Percentiles rank a stretch among this genome's conserved stretches.
Conservation (phyloP, 768 basidiomycete genomes). For the Tulasnella sp. region DNA sequence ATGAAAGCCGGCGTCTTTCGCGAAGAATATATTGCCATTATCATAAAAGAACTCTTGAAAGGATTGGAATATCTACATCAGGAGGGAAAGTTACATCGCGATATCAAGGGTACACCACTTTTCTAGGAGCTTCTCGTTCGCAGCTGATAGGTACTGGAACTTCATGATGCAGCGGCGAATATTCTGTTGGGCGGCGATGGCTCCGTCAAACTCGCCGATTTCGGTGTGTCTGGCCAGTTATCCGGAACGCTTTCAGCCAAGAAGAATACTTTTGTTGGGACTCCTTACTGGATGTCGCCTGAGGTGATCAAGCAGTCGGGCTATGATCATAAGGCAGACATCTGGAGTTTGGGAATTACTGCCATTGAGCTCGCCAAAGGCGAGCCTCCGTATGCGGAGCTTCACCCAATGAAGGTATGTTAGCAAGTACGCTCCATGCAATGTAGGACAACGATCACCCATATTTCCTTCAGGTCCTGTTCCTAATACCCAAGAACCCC, state of each 20-base stretch:
- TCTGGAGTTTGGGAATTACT: slow-evolving; percentile 96
- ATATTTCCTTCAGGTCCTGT: slow-evolving; percentile 63
- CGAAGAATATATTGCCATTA: slow-evolving; percentile 98
- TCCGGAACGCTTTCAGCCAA: slow-evolving; percentile 85
- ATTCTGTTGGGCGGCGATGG: slow-evolving; percentile 79
- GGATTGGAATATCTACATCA: slow-evolving; percentile 93
- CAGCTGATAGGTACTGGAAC: neutral
- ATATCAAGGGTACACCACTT: slow-evolving; percentile 75
- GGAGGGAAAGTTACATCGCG: slow-evolving; percentile 96
- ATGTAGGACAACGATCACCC: no score
- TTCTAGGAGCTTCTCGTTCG: neutral
- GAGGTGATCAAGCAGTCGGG: slow-evolving; percentile 99
- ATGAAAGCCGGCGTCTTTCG: slow-evolving; percentile 98
- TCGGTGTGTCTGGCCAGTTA: slow-evolving; percentile 95
- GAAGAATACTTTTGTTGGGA: slow-evolving; percentile 97
- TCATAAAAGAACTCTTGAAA: slow-evolving; percentile 79
- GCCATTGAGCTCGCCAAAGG: slow-evolving; percentile 96
- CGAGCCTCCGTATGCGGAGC: slow-evolving; percentile 94
- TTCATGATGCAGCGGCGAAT: slow-evolving; percentile 59
- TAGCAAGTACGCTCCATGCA: no score
- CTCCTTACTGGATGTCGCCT: slow-evolving; percentile 99
- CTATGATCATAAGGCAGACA: slow-evolving; percentile 98
- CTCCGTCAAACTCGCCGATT: slow-evolving; percentile 89
- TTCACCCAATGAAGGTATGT: slow-evolving; percentile 98
- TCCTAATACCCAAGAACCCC: slow-evolving; percentile 95